These are phyloP conservation scores for Penicillium rolfsii DNA, from an alignment of 2,329 filamentous ascomycete genomes.

Conservation along the genomic window DNA sequence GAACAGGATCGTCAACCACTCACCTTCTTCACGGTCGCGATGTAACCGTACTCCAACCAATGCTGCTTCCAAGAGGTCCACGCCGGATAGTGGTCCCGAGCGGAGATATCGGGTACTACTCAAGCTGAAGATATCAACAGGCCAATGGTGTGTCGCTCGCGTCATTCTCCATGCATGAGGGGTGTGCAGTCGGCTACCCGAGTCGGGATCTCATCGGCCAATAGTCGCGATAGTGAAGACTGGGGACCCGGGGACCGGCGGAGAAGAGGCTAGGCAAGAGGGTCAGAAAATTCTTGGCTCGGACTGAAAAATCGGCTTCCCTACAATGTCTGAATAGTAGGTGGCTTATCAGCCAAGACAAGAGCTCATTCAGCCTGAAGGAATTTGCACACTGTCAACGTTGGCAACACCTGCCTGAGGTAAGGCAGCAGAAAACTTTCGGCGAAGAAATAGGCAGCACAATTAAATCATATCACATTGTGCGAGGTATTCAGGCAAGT, in stretches of 20 bases:
- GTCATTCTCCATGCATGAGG: slow-evolving; percentile 10
- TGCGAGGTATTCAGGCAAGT: not conserved
- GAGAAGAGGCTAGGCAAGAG: not conserved
- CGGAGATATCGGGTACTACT: slow-evolving; percentile 6
- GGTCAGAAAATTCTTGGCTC: not conserved
- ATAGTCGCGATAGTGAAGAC: not conserved
- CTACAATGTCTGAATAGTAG: not conserved
- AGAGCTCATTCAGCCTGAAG: not conserved
- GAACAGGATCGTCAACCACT: not conserved
- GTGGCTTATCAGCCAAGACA: not conserved
- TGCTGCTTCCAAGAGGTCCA: not conserved
- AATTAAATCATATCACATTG: slow-evolving; percentile 5
- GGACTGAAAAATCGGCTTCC: not conserved
- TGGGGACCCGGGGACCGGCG: slow-evolving; percentile 3
- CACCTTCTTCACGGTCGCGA: not conserved
- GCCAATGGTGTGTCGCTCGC: slow-evolving; percentile 5
- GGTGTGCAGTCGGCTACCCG: slow-evolving; percentile 23
- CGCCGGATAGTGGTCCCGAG: not conserved
- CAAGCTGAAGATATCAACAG: not conserved
- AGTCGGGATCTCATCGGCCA: slow-evolving; percentile 17
- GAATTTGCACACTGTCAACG: not conserved
- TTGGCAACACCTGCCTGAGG: not conserved
- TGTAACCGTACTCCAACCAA: not conserved
- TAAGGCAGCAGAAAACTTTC: not conserved
- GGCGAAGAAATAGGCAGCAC: not conserved